Percentiles rank a stretch among this genome's conserved stretches.
Evolutionary conservation across 352 stramenopile species (phyloP).

Genomic region (Globisporangium polare): DNA sequence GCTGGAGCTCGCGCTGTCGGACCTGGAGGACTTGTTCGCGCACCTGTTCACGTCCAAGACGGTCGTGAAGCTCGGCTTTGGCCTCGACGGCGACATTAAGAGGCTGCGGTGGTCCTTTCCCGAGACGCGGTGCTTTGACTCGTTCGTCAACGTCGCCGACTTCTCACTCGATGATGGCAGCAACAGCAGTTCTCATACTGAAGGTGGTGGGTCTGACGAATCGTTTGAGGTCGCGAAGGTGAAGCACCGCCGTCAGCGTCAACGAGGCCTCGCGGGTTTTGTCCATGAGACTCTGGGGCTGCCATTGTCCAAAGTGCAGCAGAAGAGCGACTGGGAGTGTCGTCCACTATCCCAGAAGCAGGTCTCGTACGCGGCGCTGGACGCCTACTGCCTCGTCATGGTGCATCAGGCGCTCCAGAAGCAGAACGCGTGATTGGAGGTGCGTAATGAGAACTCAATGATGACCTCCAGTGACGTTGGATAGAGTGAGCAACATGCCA

Average conservation of each 20-base stretch:
- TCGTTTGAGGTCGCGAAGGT: constrained; percentile 15
- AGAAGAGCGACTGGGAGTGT: constrained; percentile 74
- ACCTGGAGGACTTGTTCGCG: constrained; percentile 65
- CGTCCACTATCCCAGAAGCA: constrained; percentile 56
- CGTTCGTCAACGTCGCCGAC: constrained; percentile 60
- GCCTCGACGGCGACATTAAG: constrained; percentile 62
- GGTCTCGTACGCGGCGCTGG: constrained; percentile 65
- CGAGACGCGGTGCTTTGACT: constrained; percentile 57
- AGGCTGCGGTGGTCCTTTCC: constrained; percentile 68
- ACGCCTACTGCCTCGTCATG: constrained; percentile 80
- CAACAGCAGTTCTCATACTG: neutral
- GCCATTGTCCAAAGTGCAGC: constrained; percentile 64
- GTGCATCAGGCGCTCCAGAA: constrained; percentile 32
- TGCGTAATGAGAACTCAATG: neutral
- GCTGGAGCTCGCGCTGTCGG: constrained; percentile 40
- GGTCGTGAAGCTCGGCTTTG: constrained; percentile 63
- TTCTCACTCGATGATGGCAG: constrained; percentile 41
- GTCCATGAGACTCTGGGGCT: constrained; percentile 48
- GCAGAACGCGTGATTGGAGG: neutral
- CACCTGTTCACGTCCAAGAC: constrained; percentile 45
- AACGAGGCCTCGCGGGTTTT: constrained; percentile 50
- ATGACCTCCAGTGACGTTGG: too few relatives aligned
- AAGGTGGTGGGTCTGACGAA: neutral
- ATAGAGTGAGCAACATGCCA: too few relatives aligned
- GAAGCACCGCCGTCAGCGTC: constrained; percentile 30